Conservation (phyloP, 805 yeast genomes). For the Komagataella populi region DNA sequence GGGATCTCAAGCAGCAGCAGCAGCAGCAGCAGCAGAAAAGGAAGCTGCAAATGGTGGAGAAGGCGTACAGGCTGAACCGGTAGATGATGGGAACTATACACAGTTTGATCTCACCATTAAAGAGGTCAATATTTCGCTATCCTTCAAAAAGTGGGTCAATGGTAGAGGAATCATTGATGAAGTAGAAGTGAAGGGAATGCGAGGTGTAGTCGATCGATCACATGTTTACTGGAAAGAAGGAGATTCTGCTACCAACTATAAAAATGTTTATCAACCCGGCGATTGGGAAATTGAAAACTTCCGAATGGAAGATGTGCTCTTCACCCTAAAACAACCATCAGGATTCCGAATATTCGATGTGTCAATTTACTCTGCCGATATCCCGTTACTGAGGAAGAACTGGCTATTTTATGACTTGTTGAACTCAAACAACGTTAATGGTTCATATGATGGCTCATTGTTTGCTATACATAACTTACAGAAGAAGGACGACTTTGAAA, state of each 20-base stretch:
- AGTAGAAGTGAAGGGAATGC: conserved; percentile 66
- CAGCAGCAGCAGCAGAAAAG: conserved; percentile 30
- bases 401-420: conserved; percentile 87
- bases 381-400: conserved; percentile 72
- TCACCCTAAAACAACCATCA: conserved; percentile 71
- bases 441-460: conserved; percentile 84
- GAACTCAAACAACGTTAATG: conserved; percentile 75
- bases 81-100: conserved; percentile 89
- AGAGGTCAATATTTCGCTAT: conserved; percentile 65
- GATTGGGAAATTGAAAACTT: conserved; percentile 87
- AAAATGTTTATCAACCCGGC: conserved; percentile 59
- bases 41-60: conserved; percentile 10
- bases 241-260: conserved; percentile 74
- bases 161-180: conserved; percentile 81
- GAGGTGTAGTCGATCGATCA: conserved; percentile 89
- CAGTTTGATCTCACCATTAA: conserved; percentile 90
- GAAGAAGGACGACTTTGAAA: conserved; percentile 32
- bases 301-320: conserved; percentile 71
- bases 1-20: conserved; percentile 64
- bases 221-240: conserved; percentile 73
- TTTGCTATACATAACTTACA: conserved; percentile 83
- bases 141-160: conserved; percentile 77
- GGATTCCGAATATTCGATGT: conserved; percentile 76
- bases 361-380: conserved; percentile 75
- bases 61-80: conserved; percentile 10